Conservation (phyloP, 768 basidiomycete species). For the Xerocomellus chrysenteron region DNA sequence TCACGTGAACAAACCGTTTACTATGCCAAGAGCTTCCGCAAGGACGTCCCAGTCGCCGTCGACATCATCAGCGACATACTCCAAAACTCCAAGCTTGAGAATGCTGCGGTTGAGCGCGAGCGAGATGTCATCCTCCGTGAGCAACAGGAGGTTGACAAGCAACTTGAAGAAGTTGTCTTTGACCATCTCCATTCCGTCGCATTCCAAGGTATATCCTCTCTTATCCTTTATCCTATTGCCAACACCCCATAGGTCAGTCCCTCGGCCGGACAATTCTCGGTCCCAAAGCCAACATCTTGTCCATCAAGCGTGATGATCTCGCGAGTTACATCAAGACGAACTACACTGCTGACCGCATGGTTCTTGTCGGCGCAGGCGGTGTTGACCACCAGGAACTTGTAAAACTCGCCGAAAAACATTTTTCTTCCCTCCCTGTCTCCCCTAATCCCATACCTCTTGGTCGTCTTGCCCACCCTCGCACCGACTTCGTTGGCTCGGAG, state of each 20-base stretch:
- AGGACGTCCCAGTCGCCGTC: conserved; percentile 87
- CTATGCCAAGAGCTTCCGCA: conserved; percentile 97
- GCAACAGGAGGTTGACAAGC: conserved; percentile 99
- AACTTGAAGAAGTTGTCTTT: conserved; percentile 97
- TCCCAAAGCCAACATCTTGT: conserved; percentile 92
- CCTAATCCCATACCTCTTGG: conserved; percentile 87
- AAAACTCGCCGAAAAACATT: conserved; percentile 92
- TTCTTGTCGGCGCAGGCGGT: conserved; percentile 95
- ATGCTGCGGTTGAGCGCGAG: conserved; percentile 86
- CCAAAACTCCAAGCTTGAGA: conserved; percentile 93
- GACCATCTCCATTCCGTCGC: conserved; percentile 97
- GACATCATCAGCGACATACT: conserved; percentile 99
- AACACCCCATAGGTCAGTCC: conserved; percentile 66
- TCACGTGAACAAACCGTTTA: conserved; percentile 99
- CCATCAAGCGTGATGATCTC: conserved; percentile 90
- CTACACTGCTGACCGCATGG: conserved; percentile 99
- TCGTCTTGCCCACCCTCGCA: conserved; percentile 69
- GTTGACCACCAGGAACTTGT: conserved; percentile 91
- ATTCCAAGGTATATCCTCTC: conserved; percentile 70
- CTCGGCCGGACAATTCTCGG: conserved; percentile 97
- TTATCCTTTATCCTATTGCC: conserved; percentile 7
- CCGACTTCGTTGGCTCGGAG: conserved; percentile 89
- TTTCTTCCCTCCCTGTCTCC: conserved; percentile 85
- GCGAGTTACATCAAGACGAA: conserved; percentile 92
- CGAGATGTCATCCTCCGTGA: conserved; percentile 95